Conservation (phyloP, 345 rosid genomes). For the Gossypium turneri region DNA sequence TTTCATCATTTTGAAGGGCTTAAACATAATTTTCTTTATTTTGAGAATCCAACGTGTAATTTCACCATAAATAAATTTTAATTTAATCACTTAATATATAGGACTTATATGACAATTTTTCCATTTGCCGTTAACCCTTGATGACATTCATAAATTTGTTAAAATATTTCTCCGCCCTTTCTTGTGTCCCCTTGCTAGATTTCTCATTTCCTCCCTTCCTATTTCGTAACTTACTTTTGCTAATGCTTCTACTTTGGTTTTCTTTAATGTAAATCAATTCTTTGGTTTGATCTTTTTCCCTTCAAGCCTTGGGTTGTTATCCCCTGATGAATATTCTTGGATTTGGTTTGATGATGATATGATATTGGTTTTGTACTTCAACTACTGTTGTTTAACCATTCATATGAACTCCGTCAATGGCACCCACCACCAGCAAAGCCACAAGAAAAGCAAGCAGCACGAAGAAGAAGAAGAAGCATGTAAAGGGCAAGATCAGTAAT, state of each 20-base stretch:
- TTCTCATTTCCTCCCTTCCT: neutral
- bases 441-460: slow-evolving; percentile 15
- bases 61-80: too few species aligned
- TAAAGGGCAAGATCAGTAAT: slow-evolving; percentile 20
- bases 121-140: neutral
- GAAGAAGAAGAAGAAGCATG: slow-evolving; percentile 31
- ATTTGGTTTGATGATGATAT: neutral
- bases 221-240: neutral
- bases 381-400: neutral
- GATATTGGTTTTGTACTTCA: slow-evolving; percentile 4
- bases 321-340: neutral
- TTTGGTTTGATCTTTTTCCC: neutral
- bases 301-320: neutral
- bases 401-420: slow-evolving; percentile 23
- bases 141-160: neutral
- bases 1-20: too few species aligned
- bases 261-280: neutral
- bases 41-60: too few species aligned
- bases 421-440: slow-evolving; percentile 28
- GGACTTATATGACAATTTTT: neutral
- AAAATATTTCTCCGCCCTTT: neutral
- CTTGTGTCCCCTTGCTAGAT: neutral
- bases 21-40: too few species aligned
- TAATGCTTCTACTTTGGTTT: neutral
- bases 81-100: neutral